Base-by-base conservation (phyloP, 2,329 filamentous ascomycete species). In the Pseudocercospora eumusae region DNA sequence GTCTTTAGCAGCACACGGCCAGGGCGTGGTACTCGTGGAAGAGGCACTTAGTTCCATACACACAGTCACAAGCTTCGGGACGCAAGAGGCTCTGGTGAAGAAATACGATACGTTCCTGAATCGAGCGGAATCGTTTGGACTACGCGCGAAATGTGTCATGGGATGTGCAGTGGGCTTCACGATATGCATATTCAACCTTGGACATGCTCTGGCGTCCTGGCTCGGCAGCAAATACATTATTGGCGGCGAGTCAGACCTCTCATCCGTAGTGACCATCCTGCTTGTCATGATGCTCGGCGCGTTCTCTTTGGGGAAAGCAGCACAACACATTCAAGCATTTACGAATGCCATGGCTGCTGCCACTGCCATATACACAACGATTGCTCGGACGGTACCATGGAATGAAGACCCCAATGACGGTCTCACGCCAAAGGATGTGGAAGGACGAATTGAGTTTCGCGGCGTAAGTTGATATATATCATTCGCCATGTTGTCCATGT, bases 31-130 rank as follows among this genome's bases (percentile, higher is more conserved):
- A 1, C 84, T 98, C 11, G 93, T 92, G 3, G 95, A 98, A 73
- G 95, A 99, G 77, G 93, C 97, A 57, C 84, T 99, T 70, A 92
- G 91, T 75, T 96, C 93, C 1, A 89, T 97, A 69, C 88, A 93
- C 67, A 97, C 96, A 72, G 90, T 93, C 4, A 87, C 91, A 6
- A 93, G 95, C 27, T 98, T 96, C 72, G 92, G 92, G 44, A 96
- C 93, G 0, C 93, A 98, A 75, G 90, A 93, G 61, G 91, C 93
- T 66, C 84, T 98, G 18, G 91, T 93, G 10, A 84, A 84, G 65
- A 89, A 93, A 75, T 98, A 98, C 74, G 90, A 96, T 69, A 74
- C 73, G 1, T 90, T 96, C 74, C 81, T 98, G 31, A 77, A 78
- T 45, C 82, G 84, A 57, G 93, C 92, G 13, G 88, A 93, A 73